Evolutionary conservation across 257 asterid genomes (phyloP).

Genomic region (Cordia subcordata): DNA sequence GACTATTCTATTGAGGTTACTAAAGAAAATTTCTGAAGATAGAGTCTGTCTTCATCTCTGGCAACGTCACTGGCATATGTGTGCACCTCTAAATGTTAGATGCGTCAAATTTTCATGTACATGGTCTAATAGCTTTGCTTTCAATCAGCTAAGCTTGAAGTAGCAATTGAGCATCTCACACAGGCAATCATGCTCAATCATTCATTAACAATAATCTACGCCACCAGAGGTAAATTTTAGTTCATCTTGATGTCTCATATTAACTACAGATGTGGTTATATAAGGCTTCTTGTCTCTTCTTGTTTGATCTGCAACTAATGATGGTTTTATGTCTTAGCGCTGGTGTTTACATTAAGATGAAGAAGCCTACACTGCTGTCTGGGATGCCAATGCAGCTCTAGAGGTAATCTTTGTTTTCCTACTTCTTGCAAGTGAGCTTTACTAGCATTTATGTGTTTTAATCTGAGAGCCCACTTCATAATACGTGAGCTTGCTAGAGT

Average conservation of each 20-base stretch:
- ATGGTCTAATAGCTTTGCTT: not conserved
- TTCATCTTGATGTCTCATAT: not conserved
- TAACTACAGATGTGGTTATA: not conserved
- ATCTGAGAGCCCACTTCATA: not conserved
- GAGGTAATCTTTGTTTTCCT: conserved; percentile 45
- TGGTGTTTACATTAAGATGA: conserved; percentile 79
- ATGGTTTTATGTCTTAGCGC: conserved; percentile 41
- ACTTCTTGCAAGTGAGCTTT: not conserved
- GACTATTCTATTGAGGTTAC: conserved; percentile 78
- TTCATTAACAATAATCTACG: conserved; percentile 94
- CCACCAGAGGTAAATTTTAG: conserved; percentile 62
- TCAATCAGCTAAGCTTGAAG: conserved; percentile 76
- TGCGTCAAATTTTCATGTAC: not conserved
- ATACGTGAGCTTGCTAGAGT: too few relatives aligned
- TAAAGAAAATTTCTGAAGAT: conserved; percentile 93
- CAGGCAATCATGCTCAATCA: conserved; percentile 80
- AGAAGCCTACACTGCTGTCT: conserved; percentile 94
- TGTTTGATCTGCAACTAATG: conserved; percentile 5
- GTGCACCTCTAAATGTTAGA: not conserved
- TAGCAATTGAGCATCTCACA: conserved; percentile 75
- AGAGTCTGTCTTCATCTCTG: too few relatives aligned
- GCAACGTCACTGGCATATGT: not conserved
- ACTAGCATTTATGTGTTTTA: not conserved
- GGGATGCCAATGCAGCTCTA: conserved; percentile 93
- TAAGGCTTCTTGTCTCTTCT: not conserved